These are phyloP conservation scores for Fusarium albosuccineum DNA, from an alignment of 2,329 filamentous ascomycete species.

Conservation along the genomic window DNA sequence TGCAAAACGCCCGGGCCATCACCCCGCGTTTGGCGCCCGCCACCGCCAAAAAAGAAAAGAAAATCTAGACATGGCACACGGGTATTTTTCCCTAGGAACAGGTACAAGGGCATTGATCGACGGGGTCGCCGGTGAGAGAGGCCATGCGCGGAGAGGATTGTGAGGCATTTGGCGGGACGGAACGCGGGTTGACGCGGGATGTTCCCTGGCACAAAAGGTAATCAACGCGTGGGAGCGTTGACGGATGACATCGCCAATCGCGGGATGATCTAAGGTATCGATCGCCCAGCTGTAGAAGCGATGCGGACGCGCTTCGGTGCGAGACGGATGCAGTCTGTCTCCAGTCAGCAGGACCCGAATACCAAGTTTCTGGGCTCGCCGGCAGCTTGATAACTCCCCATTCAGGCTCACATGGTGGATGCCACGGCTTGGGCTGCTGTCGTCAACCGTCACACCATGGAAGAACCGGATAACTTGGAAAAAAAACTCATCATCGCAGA, in stretches of 20 bases:
- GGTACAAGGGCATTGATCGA: conserved; percentile 16
- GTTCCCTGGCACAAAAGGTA: conserved; percentile 30
- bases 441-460: conserved; percentile 23
- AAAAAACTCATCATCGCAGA: conserved; percentile 22
- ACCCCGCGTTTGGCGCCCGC: conserved; percentile 47
- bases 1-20: conserved; percentile 25
- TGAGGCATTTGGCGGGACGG: conserved; percentile 36
- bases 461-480: conserved; percentile 27
- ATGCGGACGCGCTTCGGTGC: neutral
- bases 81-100: conserved; percentile 31
- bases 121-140: conserved; percentile 7
- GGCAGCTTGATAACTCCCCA: neutral
- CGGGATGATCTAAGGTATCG: conserved; percentile 39
- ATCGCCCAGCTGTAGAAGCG: conserved; percentile 26
- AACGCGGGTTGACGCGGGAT: conserved; percentile 40
- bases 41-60: conserved; percentile 23
- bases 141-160: neutral
- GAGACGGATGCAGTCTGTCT: neutral
- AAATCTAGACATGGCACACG: conserved; percentile 29
- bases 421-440: conserved; percentile 5
- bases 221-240: conserved; percentile 34
- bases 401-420: conserved; percentile 34
- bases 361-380: conserved; percentile 17
- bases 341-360: conserved; percentile 1
- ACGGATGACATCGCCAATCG: conserved; percentile 43